phyloP scores from a whole-genome alignment of 257 asterid genomes.

The Linderniella brevidens region DNA sequence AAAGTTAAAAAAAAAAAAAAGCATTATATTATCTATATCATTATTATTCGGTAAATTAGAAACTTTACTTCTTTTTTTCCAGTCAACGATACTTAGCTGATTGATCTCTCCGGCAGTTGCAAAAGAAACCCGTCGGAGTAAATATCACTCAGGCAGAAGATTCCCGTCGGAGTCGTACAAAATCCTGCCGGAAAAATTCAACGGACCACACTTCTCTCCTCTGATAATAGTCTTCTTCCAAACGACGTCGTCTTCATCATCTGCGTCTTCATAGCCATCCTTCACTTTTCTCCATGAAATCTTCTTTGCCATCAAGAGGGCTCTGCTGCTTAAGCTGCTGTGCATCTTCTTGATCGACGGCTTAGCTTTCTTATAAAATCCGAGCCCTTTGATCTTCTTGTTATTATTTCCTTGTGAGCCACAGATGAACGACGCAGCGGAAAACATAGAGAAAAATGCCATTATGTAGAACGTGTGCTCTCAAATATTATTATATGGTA shows the following conservation, averaged over 20 bases:
- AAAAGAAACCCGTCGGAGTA: no score
- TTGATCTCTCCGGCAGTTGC: no score
- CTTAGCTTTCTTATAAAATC: conserved; percentile 17
- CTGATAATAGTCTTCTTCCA: conserved; percentile 54
- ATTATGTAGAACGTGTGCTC: background rate
- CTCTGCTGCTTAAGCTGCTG: conserved; percentile 26
- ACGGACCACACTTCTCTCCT: conserved; percentile 51
- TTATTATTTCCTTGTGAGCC: conserved; percentile 15
- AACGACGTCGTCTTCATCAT: conserved; percentile 19
- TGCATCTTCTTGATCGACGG: conserved; percentile 14
- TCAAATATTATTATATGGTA: no score
- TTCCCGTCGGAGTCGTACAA: conserved; percentile 41
- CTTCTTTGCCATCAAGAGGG: conserved; percentile 26
- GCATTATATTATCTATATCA: no score
- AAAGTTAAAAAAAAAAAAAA: no score
- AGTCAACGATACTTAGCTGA: no score
- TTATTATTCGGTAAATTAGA: no score
- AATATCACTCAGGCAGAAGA: conserved; percentile 18
- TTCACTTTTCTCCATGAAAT: conserved; percentile 33
- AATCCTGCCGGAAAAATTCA: conserved; percentile 45
- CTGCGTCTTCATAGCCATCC: conserved; percentile 11
- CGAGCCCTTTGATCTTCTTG: conserved; percentile 8
- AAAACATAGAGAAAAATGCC: conserved; percentile 13
- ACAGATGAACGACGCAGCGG: conserved; percentile 18
- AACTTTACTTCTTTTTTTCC: no score